Evolutionary conservation across 352 stramenopile species (phyloP), one percentile per base, ranked within the genome.

Genomic region (Phytophthora agathidicida): DNA sequence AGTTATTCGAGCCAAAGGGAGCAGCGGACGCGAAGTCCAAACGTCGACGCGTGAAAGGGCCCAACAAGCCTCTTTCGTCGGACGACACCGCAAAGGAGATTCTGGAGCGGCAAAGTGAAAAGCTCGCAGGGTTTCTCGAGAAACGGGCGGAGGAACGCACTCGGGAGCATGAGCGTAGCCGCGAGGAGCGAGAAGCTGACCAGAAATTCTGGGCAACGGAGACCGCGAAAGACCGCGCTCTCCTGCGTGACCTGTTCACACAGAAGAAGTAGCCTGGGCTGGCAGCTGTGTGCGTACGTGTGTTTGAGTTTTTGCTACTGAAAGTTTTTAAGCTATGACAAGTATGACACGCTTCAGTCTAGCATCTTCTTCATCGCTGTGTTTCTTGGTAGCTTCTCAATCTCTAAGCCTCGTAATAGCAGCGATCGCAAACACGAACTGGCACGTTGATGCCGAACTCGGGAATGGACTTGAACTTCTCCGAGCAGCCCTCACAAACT

Each of bases 381-480:
- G 30, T 17, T 48, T 57, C 6, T 13, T 48, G 27, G 22, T 49
- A n/a, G 7, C 22, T 36, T 37, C 11, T 48, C 19, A 43, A 23
- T 22, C 35, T 74, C 39, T 77, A 89, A 33, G 85, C 51, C 45
- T 95, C 80, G 58, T 93, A 96, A 53, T 85, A 90, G 84, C 86
- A 96, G 16, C 81, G 80, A 66, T 96, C 86, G 52, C 86, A 96
- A 9, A 96, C 84, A 19, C 86, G 84, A 55, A 94, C 84, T 17
- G 86, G 83, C 24, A 88, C 75, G 45, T 96, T 92, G 65, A 96
- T 91, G 23, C 86, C 86, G 45, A 88, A 96, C 52, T 93, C 77
- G 0, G 86, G 84, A 32, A 96, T 91, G 4, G 86, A 91, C 55
- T 89, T 91, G 57, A 72, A 78, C 48, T 96, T 96, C 24, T 92